Evolutionary conservation across 2,329 filamentous ascomycete genomes (phyloP).

Genomic region (Calonectria leucothoes): DNA sequence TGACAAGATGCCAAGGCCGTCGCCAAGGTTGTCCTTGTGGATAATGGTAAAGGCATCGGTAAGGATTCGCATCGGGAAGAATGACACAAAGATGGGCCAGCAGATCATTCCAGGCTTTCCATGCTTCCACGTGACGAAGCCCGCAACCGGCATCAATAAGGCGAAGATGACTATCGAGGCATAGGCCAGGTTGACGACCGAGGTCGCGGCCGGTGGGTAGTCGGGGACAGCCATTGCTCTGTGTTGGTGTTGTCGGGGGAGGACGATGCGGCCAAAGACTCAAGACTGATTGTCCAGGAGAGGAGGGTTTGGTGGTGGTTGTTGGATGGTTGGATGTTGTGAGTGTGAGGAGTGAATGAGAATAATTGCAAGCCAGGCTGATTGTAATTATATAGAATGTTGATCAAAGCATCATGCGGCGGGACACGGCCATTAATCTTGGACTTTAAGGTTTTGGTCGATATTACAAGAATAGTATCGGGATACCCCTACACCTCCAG

Average conservation of each 20-base stretch:
- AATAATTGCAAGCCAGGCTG: background rate
- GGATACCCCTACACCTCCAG: background rate
- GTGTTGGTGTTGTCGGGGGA: background rate
- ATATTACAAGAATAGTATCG: constrained; percentile 9
- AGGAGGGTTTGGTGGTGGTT: background rate
- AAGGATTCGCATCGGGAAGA: constrained; percentile 37
- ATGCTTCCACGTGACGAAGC: constrained; percentile 42
- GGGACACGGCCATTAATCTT: background rate
- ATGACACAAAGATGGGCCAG: constrained; percentile 43
- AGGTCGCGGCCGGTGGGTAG: background rate
- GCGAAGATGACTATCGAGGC: constrained; percentile 37
- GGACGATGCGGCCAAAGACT: background rate
- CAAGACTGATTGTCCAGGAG: background rate
- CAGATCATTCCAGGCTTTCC: constrained; percentile 45
- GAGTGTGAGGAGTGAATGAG: background rate
- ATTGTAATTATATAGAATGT: constrained; percentile 2
- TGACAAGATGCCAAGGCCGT: constrained; percentile 36
- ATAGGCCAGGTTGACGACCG: constrained; percentile 29
- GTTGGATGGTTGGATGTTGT: background rate
- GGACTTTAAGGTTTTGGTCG: background rate
- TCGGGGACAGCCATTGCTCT: background rate
- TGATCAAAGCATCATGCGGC: background rate
- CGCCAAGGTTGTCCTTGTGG: constrained; percentile 31
- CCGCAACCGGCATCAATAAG: constrained; percentile 27
- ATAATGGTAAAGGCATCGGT: constrained; percentile 40